phyloP scores from a whole-genome alignment of 1,284 basidiomycete species.

The Porodaedalea pini region DNA sequence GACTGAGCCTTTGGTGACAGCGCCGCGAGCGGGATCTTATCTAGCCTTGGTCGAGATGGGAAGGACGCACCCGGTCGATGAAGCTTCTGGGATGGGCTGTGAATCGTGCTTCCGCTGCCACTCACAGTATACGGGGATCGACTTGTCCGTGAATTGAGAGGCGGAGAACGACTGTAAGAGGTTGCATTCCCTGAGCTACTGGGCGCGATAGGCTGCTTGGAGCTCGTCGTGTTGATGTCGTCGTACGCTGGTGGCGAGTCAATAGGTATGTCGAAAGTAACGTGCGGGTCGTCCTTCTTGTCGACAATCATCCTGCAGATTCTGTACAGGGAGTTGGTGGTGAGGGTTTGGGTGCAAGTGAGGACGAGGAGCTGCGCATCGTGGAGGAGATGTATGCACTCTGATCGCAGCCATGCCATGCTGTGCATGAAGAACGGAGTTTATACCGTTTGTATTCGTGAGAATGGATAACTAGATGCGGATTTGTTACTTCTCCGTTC shows the following conservation, averaged over 20 bases:
- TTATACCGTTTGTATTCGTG: too few relatives aligned
- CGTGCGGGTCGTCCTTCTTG: background rate
- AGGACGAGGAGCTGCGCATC: too few relatives aligned
- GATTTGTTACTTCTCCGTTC: too few relatives aligned
- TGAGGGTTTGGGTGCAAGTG: too few relatives aligned
- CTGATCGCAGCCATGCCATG: too few relatives aligned
- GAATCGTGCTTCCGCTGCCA: background rate
- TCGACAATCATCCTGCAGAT: background rate
- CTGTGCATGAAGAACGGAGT: too few relatives aligned
- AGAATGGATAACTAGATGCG: too few relatives aligned
- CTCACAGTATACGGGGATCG: background rate
- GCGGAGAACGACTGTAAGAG: too few relatives aligned
- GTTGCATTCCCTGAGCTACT: too few relatives aligned
- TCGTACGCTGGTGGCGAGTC: background rate
- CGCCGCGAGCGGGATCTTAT: background rate
- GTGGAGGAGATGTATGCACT: too few relatives aligned
- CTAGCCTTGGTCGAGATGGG: background rate
- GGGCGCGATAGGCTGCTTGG: too few relatives aligned
- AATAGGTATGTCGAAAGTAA: background rate
- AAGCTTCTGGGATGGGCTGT: background rate
- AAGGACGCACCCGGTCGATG: background rate
- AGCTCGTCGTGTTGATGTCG: background rate
- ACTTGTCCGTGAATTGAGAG: background rate
- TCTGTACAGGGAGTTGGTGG: background rate
- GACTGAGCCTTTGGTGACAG: constrained; percentile 6